Evolutionary conservation across 257 asterid genomes (phyloP), one percentile per base, ranked within the genome.

Genomic region (Voacanga thouarsii): DNA sequence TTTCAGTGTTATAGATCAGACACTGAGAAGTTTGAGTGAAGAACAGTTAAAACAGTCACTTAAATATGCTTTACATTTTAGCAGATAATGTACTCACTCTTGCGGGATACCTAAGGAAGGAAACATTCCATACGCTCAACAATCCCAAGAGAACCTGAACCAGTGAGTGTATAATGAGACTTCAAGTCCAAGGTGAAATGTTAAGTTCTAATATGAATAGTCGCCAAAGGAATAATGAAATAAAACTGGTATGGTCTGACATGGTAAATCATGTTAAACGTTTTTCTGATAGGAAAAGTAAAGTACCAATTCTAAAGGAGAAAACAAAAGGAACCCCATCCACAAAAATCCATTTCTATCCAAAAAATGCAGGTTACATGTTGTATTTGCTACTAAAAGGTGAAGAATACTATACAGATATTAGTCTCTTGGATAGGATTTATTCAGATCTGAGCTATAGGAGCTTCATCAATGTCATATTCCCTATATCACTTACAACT

Each of bases 21-120:
- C 24, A 37, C 10, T 16, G 39, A 47, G 56, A 49, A 30, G 66
- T 37, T 56, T 55, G n/a, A 55, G 28, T 30, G 30, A 41, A 66
- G 26, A 53, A 56, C 60, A 51, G 16, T n/a, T 49, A 51, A 26
- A 63, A 44, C 53, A 71, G 69, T 51, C 30, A 41, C 28, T 44
- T 47, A 53, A 79, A 43, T 55, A 53, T 2, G 15, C 16, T 74
- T 41, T 71, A 67, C 66, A 55, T 53, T 73, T 47, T 41, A 24
- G 79, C 82, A 80, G 77, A 72, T 60, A 80, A 76, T 80, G 72
- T 44, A 87, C 97, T 78, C 88, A 93, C 99, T 87, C 99, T 90
- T 67, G 99, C 97, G 78, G 99, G 95, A 86, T 96, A 93, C 53
- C 95, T 95, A 68, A 96, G 97, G 86, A 96, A 96, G 68, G 99